Percentiles rank a stretch among this genome's conserved stretches.
phyloP scores from a whole-genome alignment of 2,329 filamentous ascomycete species.

The Fusarium sp. region DNA sequence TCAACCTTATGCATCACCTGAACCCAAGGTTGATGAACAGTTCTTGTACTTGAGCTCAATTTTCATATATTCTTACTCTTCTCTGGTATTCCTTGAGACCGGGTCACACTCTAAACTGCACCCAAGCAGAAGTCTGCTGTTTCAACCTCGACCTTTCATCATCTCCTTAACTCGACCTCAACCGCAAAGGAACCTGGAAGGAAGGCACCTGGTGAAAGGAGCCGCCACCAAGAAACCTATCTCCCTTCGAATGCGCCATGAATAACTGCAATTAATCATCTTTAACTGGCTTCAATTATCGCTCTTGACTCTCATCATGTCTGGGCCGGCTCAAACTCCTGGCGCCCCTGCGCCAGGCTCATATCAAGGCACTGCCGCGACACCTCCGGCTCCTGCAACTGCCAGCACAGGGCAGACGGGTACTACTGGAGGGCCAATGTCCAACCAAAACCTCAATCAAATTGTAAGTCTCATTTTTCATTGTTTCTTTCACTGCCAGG shows the following conservation, averaged over 20 bases:
- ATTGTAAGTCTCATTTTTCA: conserved; percentile 74
- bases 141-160: conserved; percentile 2
- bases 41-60: conserved; percentile 5
- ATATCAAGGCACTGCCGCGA: conserved; percentile 49
- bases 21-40: conserved; percentile 16
- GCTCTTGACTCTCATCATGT: conserved; percentile 44
- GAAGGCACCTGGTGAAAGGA: conserved; percentile 10
- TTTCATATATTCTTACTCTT: not conserved
- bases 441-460: conserved; percentile 91
- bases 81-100: no score
- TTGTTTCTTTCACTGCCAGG: conserved; percentile 4
- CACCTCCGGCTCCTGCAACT: conserved; percentile 48
- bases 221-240: conserved; percentile 11
- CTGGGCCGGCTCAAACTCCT: conserved; percentile 48
- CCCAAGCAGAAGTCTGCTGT: not conserved
- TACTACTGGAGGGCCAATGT: conserved; percentile 62
- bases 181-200: no score
- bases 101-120: not conserved
- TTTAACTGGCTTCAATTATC: no score
- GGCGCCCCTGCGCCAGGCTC: conserved; percentile 47
- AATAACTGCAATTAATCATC: not conserved
- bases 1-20: conserved; percentile 22
- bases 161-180: not conserved
- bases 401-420: conserved; percentile 47
- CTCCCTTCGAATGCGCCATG: not conserved